These are phyloP conservation scores for Podila epicladia DNA, from an alignment of 192 early-diverging fungal genomes.

Conservation along the genomic window DNA sequence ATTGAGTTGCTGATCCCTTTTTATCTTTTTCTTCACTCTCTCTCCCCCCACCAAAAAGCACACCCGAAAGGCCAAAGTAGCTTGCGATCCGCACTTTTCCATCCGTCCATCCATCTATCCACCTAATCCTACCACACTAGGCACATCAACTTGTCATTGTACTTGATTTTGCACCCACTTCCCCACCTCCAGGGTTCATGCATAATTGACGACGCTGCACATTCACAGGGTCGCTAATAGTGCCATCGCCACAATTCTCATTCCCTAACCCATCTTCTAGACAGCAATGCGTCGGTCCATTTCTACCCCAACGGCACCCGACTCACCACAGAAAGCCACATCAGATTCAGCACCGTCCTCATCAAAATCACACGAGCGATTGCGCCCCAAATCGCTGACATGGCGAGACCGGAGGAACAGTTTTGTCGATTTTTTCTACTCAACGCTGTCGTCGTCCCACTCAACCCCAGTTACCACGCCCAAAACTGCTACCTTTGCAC, in stretches of 20 bases:
- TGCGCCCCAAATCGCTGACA: constrained; percentile 31
- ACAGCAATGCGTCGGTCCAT: constrained; percentile 40
- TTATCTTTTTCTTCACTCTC: no score
- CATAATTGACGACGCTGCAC: background rate
- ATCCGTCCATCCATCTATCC: no score
- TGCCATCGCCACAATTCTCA: background rate
- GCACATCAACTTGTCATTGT: no score
- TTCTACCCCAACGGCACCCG: constrained; percentile 11
- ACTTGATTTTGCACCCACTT: no score
- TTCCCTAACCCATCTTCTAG: background rate
- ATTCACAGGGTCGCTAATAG: background rate
- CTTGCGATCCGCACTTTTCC: no score
- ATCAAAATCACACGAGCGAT: constrained; percentile 10
- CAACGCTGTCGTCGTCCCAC: constrained; percentile 23
- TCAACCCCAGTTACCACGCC: constrained; percentile 34
- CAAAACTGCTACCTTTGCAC: constrained; percentile 23
- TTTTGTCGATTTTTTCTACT: constrained; percentile 40
- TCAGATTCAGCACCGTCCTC: background rate
- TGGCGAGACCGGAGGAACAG: constrained; percentile 49
- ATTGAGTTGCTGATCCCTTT: no score
- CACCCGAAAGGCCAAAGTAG: no score
- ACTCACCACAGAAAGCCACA: constrained; percentile 1
- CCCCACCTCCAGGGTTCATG: background rate
- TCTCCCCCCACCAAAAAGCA: no score
- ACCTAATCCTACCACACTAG: no score